phyloP scores from a whole-genome alignment of 2,329 filamentous ascomycete genomes.

The Pestalotiopsis sp. region DNA sequence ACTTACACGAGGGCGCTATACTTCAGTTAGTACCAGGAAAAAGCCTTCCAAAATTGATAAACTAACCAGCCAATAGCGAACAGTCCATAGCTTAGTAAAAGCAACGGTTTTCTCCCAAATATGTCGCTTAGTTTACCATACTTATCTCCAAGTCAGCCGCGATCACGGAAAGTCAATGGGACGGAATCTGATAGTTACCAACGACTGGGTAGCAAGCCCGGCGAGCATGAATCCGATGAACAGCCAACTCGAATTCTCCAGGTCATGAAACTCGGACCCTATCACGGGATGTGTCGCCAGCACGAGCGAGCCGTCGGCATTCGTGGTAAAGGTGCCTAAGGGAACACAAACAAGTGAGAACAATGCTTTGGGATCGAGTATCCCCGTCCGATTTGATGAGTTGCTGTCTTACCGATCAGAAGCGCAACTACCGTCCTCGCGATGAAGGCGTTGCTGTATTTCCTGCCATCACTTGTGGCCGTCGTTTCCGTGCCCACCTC shows the following conservation, averaged over 20 bases:
- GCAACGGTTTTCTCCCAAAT: conserved; percentile 27
- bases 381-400: neutral
- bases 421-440: conserved; percentile 22
- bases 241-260: conserved; percentile 61
- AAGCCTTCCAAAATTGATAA: neutral
- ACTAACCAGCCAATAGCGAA: conserved; percentile 30
- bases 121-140: conserved; percentile 34
- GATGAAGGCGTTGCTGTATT: conserved; percentile 23
- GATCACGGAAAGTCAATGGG: too few relatives aligned
- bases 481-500: neutral
- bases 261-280: conserved; percentile 60
- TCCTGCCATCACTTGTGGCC: neutral
- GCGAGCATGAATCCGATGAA: conserved; percentile 56
- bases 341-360: too few relatives aligned
- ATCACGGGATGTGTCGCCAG: conserved; percentile 67
- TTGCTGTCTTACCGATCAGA: conserved; percentile 19
- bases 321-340: conserved; percentile 61
- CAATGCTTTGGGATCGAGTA: too few relatives aligned
- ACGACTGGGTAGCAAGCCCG: conserved; percentile 52
- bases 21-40: too few relatives aligned
- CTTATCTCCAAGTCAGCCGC: conserved; percentile 15
- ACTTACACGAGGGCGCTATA: neutral
- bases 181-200: conserved; percentile 39
- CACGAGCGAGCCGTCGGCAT: conserved; percentile 66
- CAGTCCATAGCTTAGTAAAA: conserved; percentile 29